A percentile compares a stretch with the other conserved stretches of the same genome.
Conservation (phyloP, 2,329 filamentous ascomycete genomes). For the Colletotrichum tabaci region DNA sequence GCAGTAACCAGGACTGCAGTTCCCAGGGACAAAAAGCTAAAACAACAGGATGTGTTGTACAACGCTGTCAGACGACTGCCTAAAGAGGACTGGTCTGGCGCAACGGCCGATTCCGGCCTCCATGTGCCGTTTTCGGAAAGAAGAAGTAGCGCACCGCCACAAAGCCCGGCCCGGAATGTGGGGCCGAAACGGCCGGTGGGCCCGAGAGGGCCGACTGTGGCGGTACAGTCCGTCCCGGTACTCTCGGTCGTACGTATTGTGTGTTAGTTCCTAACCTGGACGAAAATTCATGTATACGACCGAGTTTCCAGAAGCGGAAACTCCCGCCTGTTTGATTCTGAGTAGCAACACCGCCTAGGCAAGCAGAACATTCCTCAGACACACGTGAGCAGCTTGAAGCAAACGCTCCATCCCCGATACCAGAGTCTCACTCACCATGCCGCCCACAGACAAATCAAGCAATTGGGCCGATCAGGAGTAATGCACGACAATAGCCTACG, state of each 20-base stretch:
- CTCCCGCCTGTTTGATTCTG: too few species aligned
- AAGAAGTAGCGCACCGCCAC: background rate
- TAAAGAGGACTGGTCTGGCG: background rate
- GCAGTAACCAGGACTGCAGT: too few species aligned
- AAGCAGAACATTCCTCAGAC: background rate
- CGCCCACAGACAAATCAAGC: background rate
- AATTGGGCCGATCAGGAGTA: background rate
- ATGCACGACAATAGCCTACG: too few species aligned
- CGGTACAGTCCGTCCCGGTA: background rate
- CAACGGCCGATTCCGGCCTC: background rate
- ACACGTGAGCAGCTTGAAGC: too few species aligned
- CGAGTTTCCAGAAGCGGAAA: too few species aligned
- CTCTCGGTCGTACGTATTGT: too few species aligned
- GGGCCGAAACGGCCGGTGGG: background rate
- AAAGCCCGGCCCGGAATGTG: too few species aligned
- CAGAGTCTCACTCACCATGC: background rate
- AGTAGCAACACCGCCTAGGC: too few species aligned
- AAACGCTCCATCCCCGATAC: background rate
- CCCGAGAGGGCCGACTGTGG: background rate
- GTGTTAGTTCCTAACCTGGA: too few species aligned
- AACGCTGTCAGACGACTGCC: background rate
- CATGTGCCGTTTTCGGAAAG: conserved; percentile 5
- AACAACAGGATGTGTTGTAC: background rate
- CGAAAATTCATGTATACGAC: too few species aligned
- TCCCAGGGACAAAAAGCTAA: background rate